These are phyloP conservation scores for Ophiostoma pallidulum DNA, from an alignment of 2,329 filamentous ascomycete genomes.

Conservation along the genomic window DNA sequence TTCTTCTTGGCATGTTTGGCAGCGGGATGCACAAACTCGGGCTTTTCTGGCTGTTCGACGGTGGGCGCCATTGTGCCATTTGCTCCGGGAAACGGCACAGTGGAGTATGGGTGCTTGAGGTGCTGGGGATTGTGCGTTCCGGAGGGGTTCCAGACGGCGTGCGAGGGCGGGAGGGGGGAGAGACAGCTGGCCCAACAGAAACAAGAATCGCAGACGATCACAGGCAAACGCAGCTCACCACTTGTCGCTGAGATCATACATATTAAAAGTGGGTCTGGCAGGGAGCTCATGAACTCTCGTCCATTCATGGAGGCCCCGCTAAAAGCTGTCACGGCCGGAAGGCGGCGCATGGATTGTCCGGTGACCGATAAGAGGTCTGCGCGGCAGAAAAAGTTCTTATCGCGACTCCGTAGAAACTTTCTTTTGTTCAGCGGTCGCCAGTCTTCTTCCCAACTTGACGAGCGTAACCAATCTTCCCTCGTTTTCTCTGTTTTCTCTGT, in stretches of 20 bases:
- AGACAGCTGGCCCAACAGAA: not conserved
- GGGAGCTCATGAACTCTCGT: too few relatives aligned
- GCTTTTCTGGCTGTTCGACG: slow-evolving; percentile 17
- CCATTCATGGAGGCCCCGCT: too few relatives aligned
- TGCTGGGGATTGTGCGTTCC: not conserved
- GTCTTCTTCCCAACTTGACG: too few relatives aligned
- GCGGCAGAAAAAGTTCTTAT: slow-evolving; percentile 17
- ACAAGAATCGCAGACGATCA: too few relatives aligned
- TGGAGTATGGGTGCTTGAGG: not conserved
- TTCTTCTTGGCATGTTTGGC: slow-evolving; percentile 44
- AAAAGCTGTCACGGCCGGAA: too few relatives aligned
- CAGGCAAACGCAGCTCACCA: not conserved
- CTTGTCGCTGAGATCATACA: too few relatives aligned
- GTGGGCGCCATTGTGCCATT: slow-evolving; percentile 31
- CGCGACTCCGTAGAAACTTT: slow-evolving; percentile 5
- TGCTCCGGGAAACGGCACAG: not conserved
- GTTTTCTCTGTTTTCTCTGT: too few relatives aligned
- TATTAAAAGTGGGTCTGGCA: too few relatives aligned
- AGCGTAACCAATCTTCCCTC: too few relatives aligned
- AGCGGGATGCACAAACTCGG: slow-evolving; percentile 38
- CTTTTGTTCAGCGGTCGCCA: not conserved
- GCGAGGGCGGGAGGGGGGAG: too few relatives aligned
- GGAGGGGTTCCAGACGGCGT: too few relatives aligned
- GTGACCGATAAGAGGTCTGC: slow-evolving; percentile 15
- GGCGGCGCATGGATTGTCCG: slow-evolving; percentile 5